A percentile compares a stretch with the other conserved stretches of the same genome.
Conservation (phyloP, 2,329 filamentous ascomycete genomes). For the Xylaria polymorpha region DNA sequence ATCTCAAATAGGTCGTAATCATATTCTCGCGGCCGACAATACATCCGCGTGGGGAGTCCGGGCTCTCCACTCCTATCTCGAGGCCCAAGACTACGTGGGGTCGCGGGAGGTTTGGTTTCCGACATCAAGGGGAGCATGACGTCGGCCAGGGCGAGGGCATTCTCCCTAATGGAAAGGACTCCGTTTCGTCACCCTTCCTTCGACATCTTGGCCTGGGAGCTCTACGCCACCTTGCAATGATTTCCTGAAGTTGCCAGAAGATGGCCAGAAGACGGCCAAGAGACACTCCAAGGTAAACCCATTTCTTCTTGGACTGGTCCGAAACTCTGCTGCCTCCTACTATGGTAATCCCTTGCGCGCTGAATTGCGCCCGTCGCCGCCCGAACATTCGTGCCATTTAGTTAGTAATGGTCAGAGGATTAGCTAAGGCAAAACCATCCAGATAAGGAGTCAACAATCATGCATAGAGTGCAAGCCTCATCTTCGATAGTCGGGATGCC, state of each 20-base stretch:
- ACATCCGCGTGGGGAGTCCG: not conserved
- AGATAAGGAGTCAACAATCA: not conserved
- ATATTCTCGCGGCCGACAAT: not conserved
- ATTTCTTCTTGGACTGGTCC: not conserved
- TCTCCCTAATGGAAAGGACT: not conserved
- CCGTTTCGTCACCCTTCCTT: not conserved
- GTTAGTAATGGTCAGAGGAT: not conserved
- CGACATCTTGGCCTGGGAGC: not conserved
- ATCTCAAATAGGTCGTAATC: not conserved
- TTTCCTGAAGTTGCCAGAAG: not conserved
- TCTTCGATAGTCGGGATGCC: not conserved
- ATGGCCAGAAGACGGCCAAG: no score
- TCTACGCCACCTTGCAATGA: constrained; percentile 3
- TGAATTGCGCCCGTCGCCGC: not conserved
- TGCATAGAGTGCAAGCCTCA: not conserved
- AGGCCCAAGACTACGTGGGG: not conserved
- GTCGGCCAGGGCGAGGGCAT: not conserved
- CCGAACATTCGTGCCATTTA: not conserved
- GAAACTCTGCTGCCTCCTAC: not conserved
- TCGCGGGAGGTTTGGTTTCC: not conserved
- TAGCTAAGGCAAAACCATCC: not conserved
- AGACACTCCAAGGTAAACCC: not conserved
- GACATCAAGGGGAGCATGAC: not conserved
- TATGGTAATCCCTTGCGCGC: not conserved
- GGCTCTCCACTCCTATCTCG: not conserved